phyloP scores from a whole-genome alignment of 441 rosid species.

The Populus hybrid region DNA sequence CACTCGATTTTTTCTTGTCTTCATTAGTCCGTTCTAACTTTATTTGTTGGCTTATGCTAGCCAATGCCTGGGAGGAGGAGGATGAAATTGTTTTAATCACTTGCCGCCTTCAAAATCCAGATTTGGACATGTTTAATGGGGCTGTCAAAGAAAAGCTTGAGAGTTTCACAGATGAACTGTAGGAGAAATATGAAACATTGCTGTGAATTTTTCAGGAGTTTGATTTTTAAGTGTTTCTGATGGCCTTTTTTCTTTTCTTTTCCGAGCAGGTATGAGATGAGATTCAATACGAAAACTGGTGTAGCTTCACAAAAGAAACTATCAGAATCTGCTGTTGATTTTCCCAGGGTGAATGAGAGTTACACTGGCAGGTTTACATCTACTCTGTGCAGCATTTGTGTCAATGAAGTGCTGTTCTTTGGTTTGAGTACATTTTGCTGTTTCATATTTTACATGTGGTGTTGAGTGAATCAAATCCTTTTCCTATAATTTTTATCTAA shows the following conservation, averaged over 20 bases:
- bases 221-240: constrained; percentile 18
- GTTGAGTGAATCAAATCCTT: not conserved
- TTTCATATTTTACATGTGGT: not conserved
- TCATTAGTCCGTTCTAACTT: not conserved
- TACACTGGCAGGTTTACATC: constrained; percentile 76
- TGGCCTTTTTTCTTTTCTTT: constrained; percentile 5
- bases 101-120: constrained; percentile 78
- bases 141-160: constrained; percentile 67
- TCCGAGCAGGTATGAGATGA: constrained; percentile 83
- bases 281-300: no score
- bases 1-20: not conserved
- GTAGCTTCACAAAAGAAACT: no score
- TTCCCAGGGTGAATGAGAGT: constrained; percentile 67
- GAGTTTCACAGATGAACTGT: constrained; percentile 74
- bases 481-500: constrained; percentile 6
- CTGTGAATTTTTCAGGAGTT: constrained; percentile 7
- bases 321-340: no score
- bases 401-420: not conserved
- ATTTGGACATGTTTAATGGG: constrained; percentile 76
- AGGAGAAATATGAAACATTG: constrained; percentile 25
- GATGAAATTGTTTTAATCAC: constrained; percentile 74
- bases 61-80: constrained; percentile 38
- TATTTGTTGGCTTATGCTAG: constrained; percentile 33
- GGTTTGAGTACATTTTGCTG: not conserved
- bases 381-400: not conserved